A percentile compares a stretch with the other conserved stretches of the same genome.
These are phyloP conservation scores for Trichoderma cornu-damae DNA, from an alignment of 2,329 filamentous ascomycete species.

Conservation along the genomic window DNA sequence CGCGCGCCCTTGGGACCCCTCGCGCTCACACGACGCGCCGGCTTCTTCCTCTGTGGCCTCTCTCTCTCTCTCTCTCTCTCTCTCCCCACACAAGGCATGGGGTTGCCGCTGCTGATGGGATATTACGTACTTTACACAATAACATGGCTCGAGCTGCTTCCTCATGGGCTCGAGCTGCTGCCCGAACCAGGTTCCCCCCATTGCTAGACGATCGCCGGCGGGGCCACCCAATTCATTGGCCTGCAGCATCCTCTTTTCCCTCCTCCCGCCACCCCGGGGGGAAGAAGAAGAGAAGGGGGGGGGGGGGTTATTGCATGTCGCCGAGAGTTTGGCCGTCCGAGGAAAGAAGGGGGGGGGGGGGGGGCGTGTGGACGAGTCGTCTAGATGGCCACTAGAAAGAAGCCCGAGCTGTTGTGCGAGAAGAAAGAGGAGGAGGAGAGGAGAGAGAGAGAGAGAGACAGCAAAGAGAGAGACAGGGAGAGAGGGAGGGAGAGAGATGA, in stretches of 20 bases:
- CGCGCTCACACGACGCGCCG: too few relatives aligned
- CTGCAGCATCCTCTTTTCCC: not conserved
- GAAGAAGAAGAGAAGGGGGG: slow-evolving; percentile 16
- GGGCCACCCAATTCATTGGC: not conserved
- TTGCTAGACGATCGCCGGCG: slow-evolving; percentile 13
- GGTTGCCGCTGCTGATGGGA: too few relatives aligned
- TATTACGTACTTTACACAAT: not conserved
- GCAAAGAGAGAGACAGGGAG: too few relatives aligned
- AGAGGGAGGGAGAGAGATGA: too few relatives aligned
- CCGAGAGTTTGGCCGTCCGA: slow-evolving; percentile 23
- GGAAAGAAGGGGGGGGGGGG: slow-evolving; percentile 4
- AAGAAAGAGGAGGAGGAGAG: too few relatives aligned
- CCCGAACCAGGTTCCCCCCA: not conserved
- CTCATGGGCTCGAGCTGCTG: not conserved
- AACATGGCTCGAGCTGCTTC: not conserved
- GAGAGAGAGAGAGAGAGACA: too few relatives aligned
- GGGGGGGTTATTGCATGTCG: slow-evolving; percentile 20
- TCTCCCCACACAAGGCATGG: too few relatives aligned
- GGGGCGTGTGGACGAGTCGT: not conserved
- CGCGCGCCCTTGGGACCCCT: not conserved
- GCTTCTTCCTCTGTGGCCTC: too few relatives aligned
- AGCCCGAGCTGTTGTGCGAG: not conserved
- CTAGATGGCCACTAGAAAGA: slow-evolving; percentile 17
- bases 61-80: too few relatives aligned
- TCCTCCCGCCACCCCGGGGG: not conserved